Base-by-base conservation (phyloP, 1,284 basidiomycete species). In the Trichosporon ovoides region DNA sequence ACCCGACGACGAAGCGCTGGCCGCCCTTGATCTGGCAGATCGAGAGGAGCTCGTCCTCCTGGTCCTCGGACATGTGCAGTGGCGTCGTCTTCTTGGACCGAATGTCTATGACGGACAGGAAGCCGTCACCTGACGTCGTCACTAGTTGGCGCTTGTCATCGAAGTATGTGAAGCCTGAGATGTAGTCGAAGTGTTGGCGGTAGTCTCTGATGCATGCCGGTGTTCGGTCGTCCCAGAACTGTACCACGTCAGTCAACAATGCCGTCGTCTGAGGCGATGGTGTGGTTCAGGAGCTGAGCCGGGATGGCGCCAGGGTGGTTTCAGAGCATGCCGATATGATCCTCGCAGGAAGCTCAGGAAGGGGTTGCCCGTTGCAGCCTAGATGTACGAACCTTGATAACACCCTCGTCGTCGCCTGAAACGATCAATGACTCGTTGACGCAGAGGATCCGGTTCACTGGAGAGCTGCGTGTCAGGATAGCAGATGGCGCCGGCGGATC, bases 101-200 rank as follows among this genome's bases (percentile, higher is more conserved):
- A 38, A 89, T 83, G 68, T 98, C 94, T 69, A 96, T 87, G 33
- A 93, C 89, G 9, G 88, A 91, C 43, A 98, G 79, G 19, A 89
- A 89, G 0, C 92, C 93, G 73, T 98, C 94, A 43, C 91, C 93
- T 88, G 89, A 93, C 2, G 91, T 92, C 28, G 86, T 82, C 24
- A 94, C 83, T 3, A 94, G 82, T 58, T 93, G 90, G 66, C 85
- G 87, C 76, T 89, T 89, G 76, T 90, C 88, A 43, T 84, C 83
- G 55, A 91, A 77, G 83, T 88, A 97, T 38, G 91, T 77, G 75
- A 98, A 90, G 72, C 94, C 92, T 20, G 91, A 90, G 57, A 98
- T 95, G 76, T 93, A 97, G 77, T 97, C 93, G 71, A 87, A 93
- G 71, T 98, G 94, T 58, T 97, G 93, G 12, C 81, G 84, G 72